Conservation (phyloP, 2,329 filamentous ascomycete genomes). For the Zymoseptoria tritici region DNA sequence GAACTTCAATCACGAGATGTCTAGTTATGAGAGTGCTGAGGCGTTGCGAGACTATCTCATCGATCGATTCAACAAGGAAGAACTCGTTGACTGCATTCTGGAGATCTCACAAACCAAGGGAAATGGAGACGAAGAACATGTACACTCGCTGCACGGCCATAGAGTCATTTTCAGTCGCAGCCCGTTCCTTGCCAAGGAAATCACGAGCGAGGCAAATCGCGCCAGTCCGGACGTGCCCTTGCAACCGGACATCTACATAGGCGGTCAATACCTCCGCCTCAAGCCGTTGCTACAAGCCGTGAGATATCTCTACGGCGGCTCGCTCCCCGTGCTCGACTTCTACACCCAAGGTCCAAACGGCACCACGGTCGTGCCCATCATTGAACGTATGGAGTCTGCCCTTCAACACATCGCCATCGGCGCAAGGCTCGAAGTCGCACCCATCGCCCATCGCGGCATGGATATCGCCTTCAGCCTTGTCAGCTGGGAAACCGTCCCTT, state of each 20-base stretch:
- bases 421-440: conserved; percentile 48
- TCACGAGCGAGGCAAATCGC: conserved; percentile 12
- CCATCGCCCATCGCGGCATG: conserved; percentile 50
- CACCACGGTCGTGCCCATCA: conserved; percentile 9
- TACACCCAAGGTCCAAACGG: conserved; percentile 7
- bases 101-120: conserved; percentile 20
- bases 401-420: conserved; percentile 60
- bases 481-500: conserved; percentile 57
- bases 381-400: conserved; percentile 31
- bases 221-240: not conserved
- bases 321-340: conserved; percentile 20
- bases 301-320: conserved; percentile 28
- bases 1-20: conserved; percentile 15
- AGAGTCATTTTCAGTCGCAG: conserved; percentile 27
- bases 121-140: not conserved
- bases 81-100: conserved; percentile 27
- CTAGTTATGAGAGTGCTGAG: conserved; percentile 23
- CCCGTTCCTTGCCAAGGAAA: conserved; percentile 20
- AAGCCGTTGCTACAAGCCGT: conserved; percentile 24
- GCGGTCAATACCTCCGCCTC: conserved; percentile 17
- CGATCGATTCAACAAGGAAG: conserved; percentile 21
- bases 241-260: conserved; percentile 13
- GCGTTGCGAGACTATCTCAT: conserved; percentile 24
- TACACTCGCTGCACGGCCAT: conserved; percentile 22
- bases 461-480: conserved; percentile 53